These are phyloP conservation scores for Thielaviopsis punctulata DNA, from an alignment of 2,329 filamentous ascomycete species.

Conservation along the genomic window DNA sequence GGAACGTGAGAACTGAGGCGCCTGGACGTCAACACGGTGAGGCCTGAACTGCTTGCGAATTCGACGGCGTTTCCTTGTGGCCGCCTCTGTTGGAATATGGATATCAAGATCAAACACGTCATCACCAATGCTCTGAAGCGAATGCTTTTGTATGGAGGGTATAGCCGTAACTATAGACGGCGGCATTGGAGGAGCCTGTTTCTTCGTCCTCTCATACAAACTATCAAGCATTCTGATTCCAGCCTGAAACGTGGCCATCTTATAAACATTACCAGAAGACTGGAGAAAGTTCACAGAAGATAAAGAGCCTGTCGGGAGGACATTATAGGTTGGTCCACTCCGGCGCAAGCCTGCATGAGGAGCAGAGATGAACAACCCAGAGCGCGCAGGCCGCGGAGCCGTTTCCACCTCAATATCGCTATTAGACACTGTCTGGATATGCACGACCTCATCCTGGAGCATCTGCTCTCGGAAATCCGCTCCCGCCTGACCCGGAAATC, in stretches of 20 bases:
- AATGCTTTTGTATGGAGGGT: background rate
- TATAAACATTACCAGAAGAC: background rate
- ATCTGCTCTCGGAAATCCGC: background rate
- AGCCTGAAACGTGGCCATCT: slow-evolving; percentile 25
- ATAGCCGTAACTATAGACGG: slow-evolving; percentile 6
- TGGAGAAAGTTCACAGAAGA: background rate
- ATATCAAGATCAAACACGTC: slow-evolving; percentile 3
- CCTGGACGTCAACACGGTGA: slow-evolving; percentile 28
- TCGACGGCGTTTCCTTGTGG: slow-evolving; percentile 14
- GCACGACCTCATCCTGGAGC: background rate
- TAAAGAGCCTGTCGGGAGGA: background rate
- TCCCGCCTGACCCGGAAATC: background rate
- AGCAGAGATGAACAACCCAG: slow-evolving; percentile 3
- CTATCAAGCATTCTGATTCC: slow-evolving; percentile 38
- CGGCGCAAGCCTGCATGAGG: slow-evolving; percentile 5
- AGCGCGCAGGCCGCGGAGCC: background rate
- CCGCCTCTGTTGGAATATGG: background rate
- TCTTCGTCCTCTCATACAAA: slow-evolving; percentile 28
- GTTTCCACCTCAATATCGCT: background rate
- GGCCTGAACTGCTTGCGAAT: slow-evolving; percentile 29
- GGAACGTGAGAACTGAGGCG: slow-evolving; percentile 35
- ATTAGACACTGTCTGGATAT: background rate
- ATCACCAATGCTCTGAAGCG: background rate
- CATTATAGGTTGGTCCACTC: background rate
- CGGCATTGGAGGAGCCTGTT: slow-evolving; percentile 15